Conservation (phyloP, 257 asterid species). For the Solanum chiquidenum region DNA sequence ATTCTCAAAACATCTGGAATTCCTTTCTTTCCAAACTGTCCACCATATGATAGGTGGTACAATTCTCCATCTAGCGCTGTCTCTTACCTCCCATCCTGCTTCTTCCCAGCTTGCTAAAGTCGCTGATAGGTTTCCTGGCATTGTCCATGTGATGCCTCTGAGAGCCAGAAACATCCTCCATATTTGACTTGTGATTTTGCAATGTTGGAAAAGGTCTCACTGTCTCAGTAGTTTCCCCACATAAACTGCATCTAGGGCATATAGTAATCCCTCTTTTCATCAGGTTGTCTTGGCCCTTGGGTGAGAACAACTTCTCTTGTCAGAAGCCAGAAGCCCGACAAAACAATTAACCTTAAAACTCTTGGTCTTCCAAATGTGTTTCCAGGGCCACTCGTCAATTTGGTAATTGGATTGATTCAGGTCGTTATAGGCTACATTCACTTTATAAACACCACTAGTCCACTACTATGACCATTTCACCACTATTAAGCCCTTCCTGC, state of each 20-base stretch:
- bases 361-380: background rate
- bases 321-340: background rate
- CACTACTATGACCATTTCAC: background rate
- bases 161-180: background rate
- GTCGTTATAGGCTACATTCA: background rate
- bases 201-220: background rate
- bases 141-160: background rate
- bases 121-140: background rate
- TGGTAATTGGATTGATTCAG: background rate
- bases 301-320: background rate
- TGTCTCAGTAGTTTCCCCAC: background rate
- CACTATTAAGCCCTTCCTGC: background rate
- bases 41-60: background rate
- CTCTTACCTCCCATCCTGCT: background rate
- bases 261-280: background rate
- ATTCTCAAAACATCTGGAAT: background rate
- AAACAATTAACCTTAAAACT: background rate
- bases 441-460: background rate
- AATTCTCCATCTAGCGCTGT: background rate
- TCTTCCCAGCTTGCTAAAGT: background rate
- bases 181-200: background rate
- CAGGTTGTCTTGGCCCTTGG: background rate
- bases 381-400: background rate
- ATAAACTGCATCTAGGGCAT: background rate
- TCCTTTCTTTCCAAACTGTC: background rate